These are phyloP conservation scores for Leccinum uliginosum DNA, from an alignment of 768 basidiomycete species.

Conservation along the genomic window DNA sequence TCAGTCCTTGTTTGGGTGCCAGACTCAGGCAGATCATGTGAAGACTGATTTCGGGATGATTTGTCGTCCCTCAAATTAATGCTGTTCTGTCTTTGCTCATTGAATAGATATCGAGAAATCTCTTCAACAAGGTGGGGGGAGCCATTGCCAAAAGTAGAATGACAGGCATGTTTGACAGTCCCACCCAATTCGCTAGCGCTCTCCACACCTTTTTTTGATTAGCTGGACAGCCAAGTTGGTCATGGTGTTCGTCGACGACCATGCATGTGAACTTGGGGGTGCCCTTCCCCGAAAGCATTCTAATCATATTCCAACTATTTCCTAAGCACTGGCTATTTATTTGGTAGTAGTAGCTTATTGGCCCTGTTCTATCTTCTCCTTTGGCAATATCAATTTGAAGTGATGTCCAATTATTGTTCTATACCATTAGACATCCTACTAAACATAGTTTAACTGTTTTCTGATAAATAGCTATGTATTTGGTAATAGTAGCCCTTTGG, in stretches of 20 bases:
- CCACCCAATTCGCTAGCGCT: not conserved
- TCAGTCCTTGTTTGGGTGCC: not conserved
- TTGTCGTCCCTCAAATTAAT: not conserved
- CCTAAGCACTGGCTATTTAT: no score
- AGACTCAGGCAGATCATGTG: not conserved
- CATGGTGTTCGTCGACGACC: conserved; percentile 7
- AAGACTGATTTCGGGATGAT: conserved; percentile 2
- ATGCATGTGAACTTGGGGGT: not conserved
- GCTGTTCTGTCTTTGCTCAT: not conserved
- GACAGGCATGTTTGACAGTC: not conserved
- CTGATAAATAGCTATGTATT: no score
- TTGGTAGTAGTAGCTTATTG: no score
- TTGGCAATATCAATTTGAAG: no score
- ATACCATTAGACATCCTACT: no score
- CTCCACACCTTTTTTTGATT: not conserved
- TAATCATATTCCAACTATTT: no score
- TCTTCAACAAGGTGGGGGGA: not conserved
- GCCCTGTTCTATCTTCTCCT: no score
- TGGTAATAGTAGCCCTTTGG: no score
- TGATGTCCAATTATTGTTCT: no score
- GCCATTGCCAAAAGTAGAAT: not conserved
- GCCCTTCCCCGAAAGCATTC: not conserved
- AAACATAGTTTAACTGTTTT: no score
- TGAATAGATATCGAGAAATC: not conserved
- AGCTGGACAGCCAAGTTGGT: conserved; percentile 1